These are phyloP conservation scores for Trichoderma arundinaceum DNA, from an alignment of 2,329 filamentous ascomycete species.

Conservation along the genomic window DNA sequence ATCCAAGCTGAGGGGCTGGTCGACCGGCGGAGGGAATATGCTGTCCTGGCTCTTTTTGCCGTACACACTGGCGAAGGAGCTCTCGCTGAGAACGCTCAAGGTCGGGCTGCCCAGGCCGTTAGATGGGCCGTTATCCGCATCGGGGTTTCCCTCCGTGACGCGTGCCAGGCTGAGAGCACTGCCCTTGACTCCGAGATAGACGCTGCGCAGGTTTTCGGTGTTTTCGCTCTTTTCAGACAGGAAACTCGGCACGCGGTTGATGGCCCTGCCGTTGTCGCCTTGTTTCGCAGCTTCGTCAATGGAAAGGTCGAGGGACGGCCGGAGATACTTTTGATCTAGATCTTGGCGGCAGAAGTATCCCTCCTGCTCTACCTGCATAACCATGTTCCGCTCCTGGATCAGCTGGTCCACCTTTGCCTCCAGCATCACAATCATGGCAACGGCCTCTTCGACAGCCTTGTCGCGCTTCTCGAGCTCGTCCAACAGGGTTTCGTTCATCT, in stretches of 20 bases:
- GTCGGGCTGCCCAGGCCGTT: constrained; percentile 61
- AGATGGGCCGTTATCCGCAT: constrained; percentile 43
- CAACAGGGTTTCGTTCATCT: constrained; percentile 64
- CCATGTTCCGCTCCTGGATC: constrained; percentile 59
- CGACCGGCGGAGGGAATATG: constrained; percentile 38
- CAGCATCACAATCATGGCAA: constrained; percentile 69
- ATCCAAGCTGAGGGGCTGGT: constrained; percentile 43
- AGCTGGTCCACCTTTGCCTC: constrained; percentile 65
- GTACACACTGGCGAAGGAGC: constrained; percentile 70
- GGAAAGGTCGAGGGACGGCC: constrained; percentile 33
- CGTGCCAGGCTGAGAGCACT: constrained; percentile 59
- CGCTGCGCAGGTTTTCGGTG: constrained; percentile 65
- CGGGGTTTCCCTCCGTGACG: constrained; percentile 47
- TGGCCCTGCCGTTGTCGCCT: constrained; percentile 45
- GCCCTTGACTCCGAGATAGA: constrained; percentile 58
- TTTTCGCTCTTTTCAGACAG: constrained; percentile 64
- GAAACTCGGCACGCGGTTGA: constrained; percentile 68
- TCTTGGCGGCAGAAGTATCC: constrained; percentile 44
- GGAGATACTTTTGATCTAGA: constrained; percentile 40
- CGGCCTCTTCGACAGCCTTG: constrained; percentile 72
- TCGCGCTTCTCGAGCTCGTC: constrained; percentile 70
- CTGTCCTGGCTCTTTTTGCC: constrained; percentile 50
- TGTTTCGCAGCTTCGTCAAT: constrained; percentile 35
- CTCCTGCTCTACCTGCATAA: constrained; percentile 55
- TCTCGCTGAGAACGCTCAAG: constrained; percentile 69